Percentiles rank a stretch among this genome's conserved stretches.
Evolutionary conservation across 176 grass and related monocot species (phyloP).

Genomic region (Phragmites australis): DNA sequence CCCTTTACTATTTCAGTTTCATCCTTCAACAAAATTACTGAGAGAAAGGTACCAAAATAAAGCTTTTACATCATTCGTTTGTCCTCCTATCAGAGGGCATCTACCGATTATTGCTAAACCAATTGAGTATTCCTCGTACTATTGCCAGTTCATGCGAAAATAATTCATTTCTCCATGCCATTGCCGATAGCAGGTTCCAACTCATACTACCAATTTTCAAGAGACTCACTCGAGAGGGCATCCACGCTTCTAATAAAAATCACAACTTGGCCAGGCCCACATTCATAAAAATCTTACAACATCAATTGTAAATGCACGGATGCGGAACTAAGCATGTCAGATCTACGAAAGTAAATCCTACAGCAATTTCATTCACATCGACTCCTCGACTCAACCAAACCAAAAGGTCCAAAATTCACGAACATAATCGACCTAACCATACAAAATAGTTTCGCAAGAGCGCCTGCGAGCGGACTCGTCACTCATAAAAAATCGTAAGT

Average conservation of each 20-base stretch:
- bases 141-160: neutral
- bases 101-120: neutral
- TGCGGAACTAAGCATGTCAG: neutral
- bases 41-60: neutral
- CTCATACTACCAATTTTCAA: neutral
- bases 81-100: neutral
- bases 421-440: neutral
- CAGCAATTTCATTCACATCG: conserved; percentile 8
- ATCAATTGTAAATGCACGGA: neutral
- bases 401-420: neutral
- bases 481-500: neutral
- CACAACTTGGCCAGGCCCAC: conserved; percentile 5
- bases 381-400: conserved; percentile 13
- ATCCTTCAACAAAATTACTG: conserved; percentile 25
- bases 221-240: neutral
- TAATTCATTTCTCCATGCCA: neutral
- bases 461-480: neutral
- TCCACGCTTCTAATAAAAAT: neutral
- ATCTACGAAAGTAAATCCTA: conserved; percentile 3
- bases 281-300: neutral
- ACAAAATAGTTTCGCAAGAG: conserved; percentile 7
- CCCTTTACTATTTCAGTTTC: neutral
- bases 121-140: neutral
- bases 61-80: neutral
- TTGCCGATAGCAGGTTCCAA: neutral